Evolutionary conservation across 208 protist species (phyloP), one percentile per base, ranked within the genome.

Genomic region (Trypanosoma grayi): DNA sequence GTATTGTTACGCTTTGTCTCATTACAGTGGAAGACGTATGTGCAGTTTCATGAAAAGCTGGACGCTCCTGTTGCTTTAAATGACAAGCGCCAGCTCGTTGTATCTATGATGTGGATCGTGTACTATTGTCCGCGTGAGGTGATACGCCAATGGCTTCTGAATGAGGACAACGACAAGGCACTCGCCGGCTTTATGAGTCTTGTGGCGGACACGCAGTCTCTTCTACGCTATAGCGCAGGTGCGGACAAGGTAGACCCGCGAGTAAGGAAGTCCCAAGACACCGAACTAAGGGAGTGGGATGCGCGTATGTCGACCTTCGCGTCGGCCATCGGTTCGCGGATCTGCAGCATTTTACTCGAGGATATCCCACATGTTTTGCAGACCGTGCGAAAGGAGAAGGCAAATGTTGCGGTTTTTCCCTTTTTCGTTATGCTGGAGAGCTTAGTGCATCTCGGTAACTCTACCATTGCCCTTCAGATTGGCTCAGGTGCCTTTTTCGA

Each of bases 341-440:
- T 93, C 37, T 73, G 62, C 47, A 81, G 73, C 56, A 66, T 85
- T 22, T 74, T 90, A 43, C 73, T 95, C n/a, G 60, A 70, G 30
- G 73, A 76, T 60, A 88, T 89, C 34, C 70, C 83, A 14, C 31
- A 68, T 20, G 57, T 68, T 11, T 63, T 95, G 39, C 75, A 71
- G 25, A 89, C 76, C 4, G 72, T 90, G n/a, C 75, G 70, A 48
- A 71, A 81, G 24, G 76, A 85, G 33, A 82, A 68, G 31, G 18
- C 62, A 20, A 64, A 46, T 69, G 57, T 58, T 30, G 78, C 68
- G 36, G 85, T 93, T 16, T 87, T 87, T 54, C 81, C 79, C 0
- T 95, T 90, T 58, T 95, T 95, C 58, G 72, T 92, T 28, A 57
- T 95, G 73, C 61, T 95, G 22, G 86, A 95, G 68, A 87, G 72